phyloP scores from a whole-genome alignment of 2,329 filamentous ascomycete species.

The Sphaceloma murrayae region DNA sequence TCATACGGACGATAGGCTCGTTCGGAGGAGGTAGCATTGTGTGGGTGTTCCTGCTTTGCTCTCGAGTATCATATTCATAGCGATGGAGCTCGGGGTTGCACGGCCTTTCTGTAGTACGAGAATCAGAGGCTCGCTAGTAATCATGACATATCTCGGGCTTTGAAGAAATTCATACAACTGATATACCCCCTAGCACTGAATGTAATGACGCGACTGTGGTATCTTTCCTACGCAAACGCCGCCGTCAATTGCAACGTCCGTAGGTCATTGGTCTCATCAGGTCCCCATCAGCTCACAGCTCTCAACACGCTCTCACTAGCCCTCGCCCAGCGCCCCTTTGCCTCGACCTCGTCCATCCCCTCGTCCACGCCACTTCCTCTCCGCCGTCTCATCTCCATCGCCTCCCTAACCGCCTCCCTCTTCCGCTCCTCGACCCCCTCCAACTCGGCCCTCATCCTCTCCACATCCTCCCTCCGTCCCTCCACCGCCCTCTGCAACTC shows the following conservation, averaged over 20 bases:
- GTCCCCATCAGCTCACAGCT: slow-evolving; percentile 37
- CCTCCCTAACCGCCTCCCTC: slow-evolving; percentile 54
- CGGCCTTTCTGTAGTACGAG: too few relatives aligned
- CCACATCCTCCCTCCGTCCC: slow-evolving; percentile 57
- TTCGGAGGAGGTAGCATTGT: too few relatives aligned
- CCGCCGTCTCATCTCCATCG: slow-evolving; percentile 59
- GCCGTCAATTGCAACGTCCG: not conserved
- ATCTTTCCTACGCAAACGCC: not conserved
- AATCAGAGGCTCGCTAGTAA: too few relatives aligned
- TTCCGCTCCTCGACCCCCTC: slow-evolving; percentile 58
- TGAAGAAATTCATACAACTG: not conserved
- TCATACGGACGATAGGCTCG: too few relatives aligned
- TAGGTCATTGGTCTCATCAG: not conserved
- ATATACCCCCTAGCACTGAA: too few relatives aligned
- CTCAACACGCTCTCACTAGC: slow-evolving; percentile 56
- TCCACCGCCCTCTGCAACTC: slow-evolving; percentile 52
- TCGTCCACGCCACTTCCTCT: slow-evolving; percentile 46
- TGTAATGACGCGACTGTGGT: too few relatives aligned
- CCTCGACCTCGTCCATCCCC: slow-evolving; percentile 63
- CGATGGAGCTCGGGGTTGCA: slow-evolving; percentile 1
- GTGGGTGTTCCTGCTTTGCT: not conserved
- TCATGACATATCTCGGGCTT: too few relatives aligned
- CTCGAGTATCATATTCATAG: not conserved
- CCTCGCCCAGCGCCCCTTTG: slow-evolving; percentile 64
- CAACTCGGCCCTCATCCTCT: slow-evolving; percentile 58